Evolutionary conservation across 2,329 filamentous ascomycete genomes (phyloP).

Genomic region (Cladophialophora chaetospira): DNA sequence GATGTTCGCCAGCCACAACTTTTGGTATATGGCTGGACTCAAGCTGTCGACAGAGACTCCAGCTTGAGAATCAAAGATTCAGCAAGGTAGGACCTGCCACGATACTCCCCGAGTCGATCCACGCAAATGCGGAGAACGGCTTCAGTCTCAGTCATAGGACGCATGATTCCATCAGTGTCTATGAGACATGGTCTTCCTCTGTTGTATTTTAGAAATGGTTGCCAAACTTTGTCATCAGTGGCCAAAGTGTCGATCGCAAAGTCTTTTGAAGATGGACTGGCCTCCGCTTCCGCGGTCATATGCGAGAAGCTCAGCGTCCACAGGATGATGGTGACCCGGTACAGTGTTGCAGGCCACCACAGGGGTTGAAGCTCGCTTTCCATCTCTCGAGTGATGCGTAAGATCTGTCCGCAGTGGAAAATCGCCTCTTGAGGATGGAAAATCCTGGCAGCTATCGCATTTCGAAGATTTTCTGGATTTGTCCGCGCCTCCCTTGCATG

Average conservation of each 20-base stretch:
- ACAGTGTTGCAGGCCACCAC: conserved; percentile 9
- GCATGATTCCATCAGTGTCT: too few relatives aligned
- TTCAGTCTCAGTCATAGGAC: too few relatives aligned
- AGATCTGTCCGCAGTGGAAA: conserved; percentile 12
- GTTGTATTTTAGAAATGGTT: neutral
- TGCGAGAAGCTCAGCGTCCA: conserved; percentile 1
- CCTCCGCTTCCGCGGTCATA: neutral
- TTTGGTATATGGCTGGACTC: too few relatives aligned
- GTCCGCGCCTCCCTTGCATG: neutral
- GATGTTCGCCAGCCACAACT: too few relatives aligned
- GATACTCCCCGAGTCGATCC: too few relatives aligned
- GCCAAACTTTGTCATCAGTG: neutral
- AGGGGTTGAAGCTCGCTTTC: conserved; percentile 2
- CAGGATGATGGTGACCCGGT: conserved; percentile 13
- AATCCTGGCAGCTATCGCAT: too few relatives aligned
- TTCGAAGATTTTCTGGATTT: too few relatives aligned
- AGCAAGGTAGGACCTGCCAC: too few relatives aligned
- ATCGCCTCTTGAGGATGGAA: conserved; percentile 1
- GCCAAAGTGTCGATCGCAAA: neutral
- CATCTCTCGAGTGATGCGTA: neutral
- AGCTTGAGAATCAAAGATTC: too few relatives aligned
- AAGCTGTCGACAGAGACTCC: too few relatives aligned
- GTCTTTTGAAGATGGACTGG: neutral
- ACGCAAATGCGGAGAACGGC: too few relatives aligned
- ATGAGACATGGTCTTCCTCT: neutral